These are phyloP conservation scores for Trametes versicolor DNA, from an alignment of 1,284 basidiomycete species.

Conservation along the genomic window DNA sequence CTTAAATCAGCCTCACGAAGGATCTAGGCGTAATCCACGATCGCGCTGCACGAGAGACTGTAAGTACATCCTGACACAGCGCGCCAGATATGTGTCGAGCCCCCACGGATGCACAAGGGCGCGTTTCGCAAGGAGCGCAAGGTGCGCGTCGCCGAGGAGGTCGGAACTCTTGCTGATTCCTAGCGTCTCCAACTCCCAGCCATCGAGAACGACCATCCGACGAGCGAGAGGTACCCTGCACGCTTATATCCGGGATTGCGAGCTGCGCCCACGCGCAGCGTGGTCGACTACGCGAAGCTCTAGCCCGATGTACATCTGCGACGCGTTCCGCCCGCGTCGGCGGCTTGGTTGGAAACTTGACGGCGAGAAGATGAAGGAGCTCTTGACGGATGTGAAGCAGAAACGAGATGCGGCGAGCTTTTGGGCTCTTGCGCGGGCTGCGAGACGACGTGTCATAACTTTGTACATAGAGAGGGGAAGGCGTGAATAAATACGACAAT, in stretches of 20 bases:
- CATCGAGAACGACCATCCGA: slow-evolving; percentile 60
- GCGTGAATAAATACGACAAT: no score
- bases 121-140: slow-evolving; percentile 80
- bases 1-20: slow-evolving; percentile 75
- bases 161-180: neutral
- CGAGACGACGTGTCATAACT: no score
- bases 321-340: slow-evolving; percentile 65
- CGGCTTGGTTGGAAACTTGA: slow-evolving; percentile 62
- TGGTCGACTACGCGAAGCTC: slow-evolving; percentile 69
- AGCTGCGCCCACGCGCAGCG: slow-evolving; percentile 66
- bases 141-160: no score
- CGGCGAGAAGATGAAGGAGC: slow-evolving; percentile 33
- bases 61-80: slow-evolving; percentile 39
- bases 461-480: no score
- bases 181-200: slow-evolving; percentile 56
- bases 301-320: slow-evolving; percentile 67
- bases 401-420: neutral
- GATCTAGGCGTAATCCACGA: no score
- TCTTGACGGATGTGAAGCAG: slow-evolving; percentile 22
- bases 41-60: no score
- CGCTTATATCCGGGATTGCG: slow-evolving; percentile 72
- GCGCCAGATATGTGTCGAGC: slow-evolving; percentile 55
- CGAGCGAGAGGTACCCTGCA: slow-evolving; percentile 57
- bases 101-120: slow-evolving; percentile 76
- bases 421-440: neutral